phyloP scores from a whole-genome alignment of 257 asterid genomes.

The Nicotiana obtusifolia region DNA sequence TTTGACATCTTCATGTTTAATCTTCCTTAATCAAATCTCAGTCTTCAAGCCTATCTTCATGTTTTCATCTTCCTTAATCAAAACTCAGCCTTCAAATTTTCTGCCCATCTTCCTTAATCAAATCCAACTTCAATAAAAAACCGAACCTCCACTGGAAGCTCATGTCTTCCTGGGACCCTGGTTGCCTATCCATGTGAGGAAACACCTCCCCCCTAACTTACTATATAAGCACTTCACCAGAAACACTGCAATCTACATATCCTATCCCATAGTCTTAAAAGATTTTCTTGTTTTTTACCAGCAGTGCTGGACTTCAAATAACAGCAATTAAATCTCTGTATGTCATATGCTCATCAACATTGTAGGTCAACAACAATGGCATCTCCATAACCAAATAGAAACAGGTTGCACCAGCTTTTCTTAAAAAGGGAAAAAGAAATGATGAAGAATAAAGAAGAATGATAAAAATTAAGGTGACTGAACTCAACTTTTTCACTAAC shows the following conservation, averaged over 20 bases:
- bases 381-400: neutral
- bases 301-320: neutral
- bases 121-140: neutral
- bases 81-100: neutral
- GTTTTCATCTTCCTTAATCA: neutral
- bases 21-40: neutral
- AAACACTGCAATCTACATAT: neutral
- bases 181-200: neutral
- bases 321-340: neutral
- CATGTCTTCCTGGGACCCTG: neutral
- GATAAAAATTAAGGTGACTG: neutral
- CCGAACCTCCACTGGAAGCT: neutral
- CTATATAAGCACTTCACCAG: neutral
- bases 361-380: neutral
- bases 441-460: neutral
- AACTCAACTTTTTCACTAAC: neutral
- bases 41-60: neutral
- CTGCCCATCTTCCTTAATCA: neutral
- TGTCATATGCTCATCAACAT: neutral
- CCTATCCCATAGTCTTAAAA: neutral
- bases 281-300: neutral
- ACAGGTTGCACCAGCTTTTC: neutral
- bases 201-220: neutral
- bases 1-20: no score
- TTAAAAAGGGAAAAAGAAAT: neutral